Evolutionary conservation across 2,329 filamentous ascomycete species (phyloP), one percentile per base, ranked within the genome.

Genomic region (Didymella sp.): DNA sequence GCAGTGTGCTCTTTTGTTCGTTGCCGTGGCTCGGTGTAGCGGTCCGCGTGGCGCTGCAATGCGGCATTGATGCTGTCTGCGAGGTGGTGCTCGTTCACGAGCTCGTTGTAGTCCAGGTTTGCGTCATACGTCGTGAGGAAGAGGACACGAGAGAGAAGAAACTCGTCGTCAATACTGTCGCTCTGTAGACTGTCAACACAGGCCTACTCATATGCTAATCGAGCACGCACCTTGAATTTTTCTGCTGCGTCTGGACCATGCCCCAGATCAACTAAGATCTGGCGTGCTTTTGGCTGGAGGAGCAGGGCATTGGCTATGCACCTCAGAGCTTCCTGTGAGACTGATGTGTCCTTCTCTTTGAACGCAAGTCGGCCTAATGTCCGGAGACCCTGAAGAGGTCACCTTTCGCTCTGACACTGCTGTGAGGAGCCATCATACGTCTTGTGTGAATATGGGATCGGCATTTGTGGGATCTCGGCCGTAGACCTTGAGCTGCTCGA

Each of bases 291-390:
- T 9, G 85, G 79, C 59, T 87, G 82, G 17, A 96, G 82, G 0
- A 96, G 81, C 69, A 97, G 79, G 8, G 92, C 87, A 76, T 98
- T 98, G 66, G 91, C 93, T 44, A 98, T 77, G 66, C 92, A 93
- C 67, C 92, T 85, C 35, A 96, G 80, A 1, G 87, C 93, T 70
- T 92, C 90, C 55, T 88, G 86, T 2, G 89, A 89, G 1, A 67
- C 66, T 8, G 83, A 82, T 27, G 79, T 79, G 3, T 85, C 87
- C 24, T 83, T 78, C 59, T 84, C 86, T 46, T 90, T 83, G 67
- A 96, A 91, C 4, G 89, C 90, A 80, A 94, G 88, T 48, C 80
- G 84, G 27, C 86, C 82, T 40, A 98, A 81, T 42, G 86, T 89
- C 56, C 84, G 81, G 46, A 97, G 89, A 13, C 91, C 91, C 90